Evolutionary conservation across 352 stramenopile genomes (phyloP).

Genomic region (Globisporangium orthogonon): DNA sequence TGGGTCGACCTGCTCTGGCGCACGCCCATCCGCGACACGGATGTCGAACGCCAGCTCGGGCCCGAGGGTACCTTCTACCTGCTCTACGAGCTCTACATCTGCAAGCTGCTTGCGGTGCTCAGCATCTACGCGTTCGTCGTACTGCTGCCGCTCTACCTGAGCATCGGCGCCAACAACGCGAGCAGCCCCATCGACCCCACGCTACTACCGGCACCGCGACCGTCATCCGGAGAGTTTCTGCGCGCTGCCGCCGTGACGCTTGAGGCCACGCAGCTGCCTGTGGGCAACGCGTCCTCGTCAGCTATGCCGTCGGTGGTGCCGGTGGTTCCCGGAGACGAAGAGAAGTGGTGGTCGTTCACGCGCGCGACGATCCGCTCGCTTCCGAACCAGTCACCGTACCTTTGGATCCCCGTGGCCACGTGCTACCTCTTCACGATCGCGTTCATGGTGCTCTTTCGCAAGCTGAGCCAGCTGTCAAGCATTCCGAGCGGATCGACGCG

Average conservation of each 20-base stretch:
- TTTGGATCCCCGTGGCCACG: conserved; percentile 70
- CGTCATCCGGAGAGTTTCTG: neutral
- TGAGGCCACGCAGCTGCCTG: conserved; percentile 2
- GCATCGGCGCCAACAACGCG: conserved; percentile 33
- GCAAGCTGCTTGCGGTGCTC: conserved; percentile 50
- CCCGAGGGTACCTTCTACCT: conserved; percentile 83
- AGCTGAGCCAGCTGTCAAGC: conserved; percentile 53
- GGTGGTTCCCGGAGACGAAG: conserved; percentile 13
- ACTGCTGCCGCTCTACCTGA: conserved; percentile 68
- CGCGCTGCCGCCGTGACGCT: neutral
- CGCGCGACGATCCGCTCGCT: conserved; percentile 78
- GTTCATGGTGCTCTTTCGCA: conserved; percentile 66
- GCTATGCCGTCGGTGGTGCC: neutral
- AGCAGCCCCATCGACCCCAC: neutral
- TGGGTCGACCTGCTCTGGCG: conserved; percentile 66
- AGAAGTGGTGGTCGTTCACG: conserved; percentile 72
- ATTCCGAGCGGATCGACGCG: conserved; percentile 32
- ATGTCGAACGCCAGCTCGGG: conserved; percentile 54
- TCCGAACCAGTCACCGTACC: conserved; percentile 65
- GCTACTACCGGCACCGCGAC: neutral
- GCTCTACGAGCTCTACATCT: conserved; percentile 76
- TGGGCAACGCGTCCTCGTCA: conserved; percentile 8
- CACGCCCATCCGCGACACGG: conserved; percentile 62
- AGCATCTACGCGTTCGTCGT: conserved; percentile 60
- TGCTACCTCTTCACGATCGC: conserved; percentile 74